Evolutionary conservation across 352 stramenopile species (phyloP), one percentile per base, ranked within the genome.

Genomic region (Globisporangium cederbergense): DNA sequence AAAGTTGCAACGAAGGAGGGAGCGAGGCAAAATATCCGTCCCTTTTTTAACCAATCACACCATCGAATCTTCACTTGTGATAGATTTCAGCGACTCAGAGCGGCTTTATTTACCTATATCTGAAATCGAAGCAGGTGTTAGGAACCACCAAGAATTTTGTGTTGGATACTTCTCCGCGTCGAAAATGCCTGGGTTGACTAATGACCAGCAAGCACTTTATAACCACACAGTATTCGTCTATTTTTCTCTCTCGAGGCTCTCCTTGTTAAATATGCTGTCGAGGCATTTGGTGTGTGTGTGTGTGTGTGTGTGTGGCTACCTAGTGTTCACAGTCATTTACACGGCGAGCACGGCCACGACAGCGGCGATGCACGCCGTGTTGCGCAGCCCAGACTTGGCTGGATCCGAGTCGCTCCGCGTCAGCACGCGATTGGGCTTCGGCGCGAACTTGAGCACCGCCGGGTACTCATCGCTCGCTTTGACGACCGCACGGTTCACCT

Each of bases 321-420:
- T 43, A 22, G 32, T 9, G 7, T 32, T 4, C 5, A 28, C 38
- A 7, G 42, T 25, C 65, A 28, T 28, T 42, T 66, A 79, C 14
- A 79, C 49, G 42, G 69, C 67, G 22, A 81, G 61, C 43, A 68
- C 70, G 22, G 74, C 74, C 25, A 77, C 64, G 18, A 86, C 75
- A 14, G 79, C 75, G 45, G 73, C 77, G 42, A 88, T 69, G 13
- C 73, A 81, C 4, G 83, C 58, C 18, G 67, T 74, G 58, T 83
- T 79, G 32, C 71, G 71, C 11, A 78, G 38, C 5, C 20, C 62
- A n/a, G 64, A 59, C 52, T 70, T 70, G 54, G 46, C 18, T 22
- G 43, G 55, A 38, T 46, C 53, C 43, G 62, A 66, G 32, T 59
- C 47, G 20, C 67, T 62, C 16, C 50, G 56, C 54, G 62, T 45